Evolutionary conservation across 108 stramenopile genomes (phyloP), one percentile per base, ranked within the genome.

Genomic region (Cyclotella choctawhatcheeana): DNA sequence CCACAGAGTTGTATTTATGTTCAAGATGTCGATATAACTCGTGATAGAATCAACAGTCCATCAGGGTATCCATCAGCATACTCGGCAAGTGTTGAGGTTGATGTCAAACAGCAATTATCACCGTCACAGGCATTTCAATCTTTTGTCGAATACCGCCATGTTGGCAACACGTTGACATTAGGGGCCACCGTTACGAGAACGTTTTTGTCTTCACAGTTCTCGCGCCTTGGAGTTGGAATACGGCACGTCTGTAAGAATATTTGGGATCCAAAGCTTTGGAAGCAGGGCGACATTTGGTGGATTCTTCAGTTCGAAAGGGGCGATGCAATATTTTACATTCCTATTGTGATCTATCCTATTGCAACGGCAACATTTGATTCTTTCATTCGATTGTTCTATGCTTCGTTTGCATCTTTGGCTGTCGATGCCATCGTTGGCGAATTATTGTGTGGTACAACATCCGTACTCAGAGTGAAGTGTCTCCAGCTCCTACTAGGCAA

Each of bases 241-340:
- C 61, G 69, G 16, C 64, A 70, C 29, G 35, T 68, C 13, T 65
- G 69, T 64, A 48, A 44, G n/a, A 58, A 70, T 48, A 21, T 77
- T 2, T 61, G 45, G 45, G 12, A 32, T 31, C 21, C 29, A 40
- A 8, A 33, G 17, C 44, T 21, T 21, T 65, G 69, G 69, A 65
- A 30, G 27, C 43, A 43, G 37, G 68, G 69, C 14, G n/a, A 29
- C 8, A 71, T 70, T 21, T 71, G 32, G 35, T 80, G 59, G 79
- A 12, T 80, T 10, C 53, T 80, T 35, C 79, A 70, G 44, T 32
- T 80, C 8, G 60, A 80, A 44, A 58, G 79, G 63, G 79, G 79
- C 45, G 79, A 63, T 48, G 50, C 67, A 13, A 50, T 58, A 16
- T 13, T 75, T 2, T 30, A 52, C 0, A 59, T 80, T 20, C 79